A percentile compares a stretch with the other conserved stretches of the same genome.
Conservation (phyloP, 106 monocot species). For the Apostasia shenzhenica region DNA sequence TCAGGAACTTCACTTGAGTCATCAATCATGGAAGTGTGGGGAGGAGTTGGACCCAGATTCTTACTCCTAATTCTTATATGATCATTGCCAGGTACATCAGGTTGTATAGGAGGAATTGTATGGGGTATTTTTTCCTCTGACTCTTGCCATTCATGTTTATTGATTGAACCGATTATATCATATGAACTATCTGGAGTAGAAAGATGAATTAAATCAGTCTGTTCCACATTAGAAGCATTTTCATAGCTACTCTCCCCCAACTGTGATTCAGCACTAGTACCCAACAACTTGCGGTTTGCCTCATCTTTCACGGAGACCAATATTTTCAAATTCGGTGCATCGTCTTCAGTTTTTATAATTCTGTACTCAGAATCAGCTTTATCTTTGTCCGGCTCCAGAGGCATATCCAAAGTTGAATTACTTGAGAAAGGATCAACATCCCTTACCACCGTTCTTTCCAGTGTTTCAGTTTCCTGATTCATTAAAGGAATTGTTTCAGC, state of each 20-base stretch:
- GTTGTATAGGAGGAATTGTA: conserved; percentile 17
- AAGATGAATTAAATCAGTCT: conserved; percentile 12
- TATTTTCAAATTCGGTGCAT: conserved; percentile 7
- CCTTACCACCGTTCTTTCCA: conserved; percentile 11
- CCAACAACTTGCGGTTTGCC: neutral
- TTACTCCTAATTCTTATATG: conserved; percentile 20
- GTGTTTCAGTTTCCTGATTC: conserved; percentile 19
- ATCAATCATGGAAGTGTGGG: conserved; percentile 9
- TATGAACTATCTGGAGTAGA: conserved; percentile 13
- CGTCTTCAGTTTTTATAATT: conserved; percentile 20
- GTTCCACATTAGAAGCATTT: conserved; percentile 14
- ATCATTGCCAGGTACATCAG: conserved; percentile 12
- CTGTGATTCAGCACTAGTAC: conserved; percentile 11
- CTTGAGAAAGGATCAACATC: conserved; percentile 2
- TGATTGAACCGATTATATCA: conserved; percentile 26
- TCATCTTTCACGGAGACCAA: conserved; percentile 9
- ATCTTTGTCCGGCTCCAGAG: conserved; percentile 19
- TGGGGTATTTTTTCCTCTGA: conserved; percentile 10
- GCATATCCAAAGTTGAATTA: neutral
- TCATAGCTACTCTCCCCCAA: conserved; percentile 7
- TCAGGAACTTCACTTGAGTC: conserved; percentile 16
- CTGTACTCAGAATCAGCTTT: conserved; percentile 13
- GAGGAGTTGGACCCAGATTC: conserved; percentile 12
- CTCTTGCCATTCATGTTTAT: conserved; percentile 22
- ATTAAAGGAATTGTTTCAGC: conserved; percentile 9